Conservation (phyloP, 2,329 filamentous ascomycete species). For the Stromatinia cepivora region DNA sequence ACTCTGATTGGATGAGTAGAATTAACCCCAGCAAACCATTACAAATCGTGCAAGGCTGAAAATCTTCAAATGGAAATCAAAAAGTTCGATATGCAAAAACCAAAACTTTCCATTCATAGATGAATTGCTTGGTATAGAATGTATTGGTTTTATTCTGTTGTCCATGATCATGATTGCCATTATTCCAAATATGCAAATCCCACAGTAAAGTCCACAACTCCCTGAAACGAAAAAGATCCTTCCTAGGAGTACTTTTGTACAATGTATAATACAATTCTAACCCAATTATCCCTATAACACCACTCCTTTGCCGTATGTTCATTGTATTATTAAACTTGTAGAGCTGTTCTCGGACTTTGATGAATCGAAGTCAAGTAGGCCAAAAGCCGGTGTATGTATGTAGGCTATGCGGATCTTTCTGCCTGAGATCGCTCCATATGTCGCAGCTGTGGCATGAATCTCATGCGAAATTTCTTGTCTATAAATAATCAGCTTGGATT, state of each 20-base stretch:
- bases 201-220: constrained; percentile 9
- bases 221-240: not conserved
- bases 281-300: constrained; percentile 12
- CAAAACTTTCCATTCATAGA: not conserved
- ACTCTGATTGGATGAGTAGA: constrained; percentile 17
- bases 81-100: not conserved
- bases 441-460: constrained; percentile 41
- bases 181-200: not conserved
- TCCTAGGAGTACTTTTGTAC: not conserved
- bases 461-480: constrained; percentile 45
- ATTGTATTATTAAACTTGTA: constrained; percentile 23
- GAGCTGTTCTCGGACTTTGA: not conserved
- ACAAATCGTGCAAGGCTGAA: constrained; percentile 21
- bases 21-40: constrained; percentile 2
- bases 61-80: not conserved
- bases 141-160: not conserved
- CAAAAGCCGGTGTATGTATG: not conserved
- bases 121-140: not conserved
- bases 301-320: not conserved
- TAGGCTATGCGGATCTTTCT: not conserved
- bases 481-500: constrained; percentile 24
- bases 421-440: constrained; percentile 24
- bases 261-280: constrained; percentile 11
- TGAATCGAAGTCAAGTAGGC: constrained; percentile 11
- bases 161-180: not conserved